Evolutionary conservation across 768 basidiomycete species (phyloP).

Genomic region (Podaxis sp.): DNA sequence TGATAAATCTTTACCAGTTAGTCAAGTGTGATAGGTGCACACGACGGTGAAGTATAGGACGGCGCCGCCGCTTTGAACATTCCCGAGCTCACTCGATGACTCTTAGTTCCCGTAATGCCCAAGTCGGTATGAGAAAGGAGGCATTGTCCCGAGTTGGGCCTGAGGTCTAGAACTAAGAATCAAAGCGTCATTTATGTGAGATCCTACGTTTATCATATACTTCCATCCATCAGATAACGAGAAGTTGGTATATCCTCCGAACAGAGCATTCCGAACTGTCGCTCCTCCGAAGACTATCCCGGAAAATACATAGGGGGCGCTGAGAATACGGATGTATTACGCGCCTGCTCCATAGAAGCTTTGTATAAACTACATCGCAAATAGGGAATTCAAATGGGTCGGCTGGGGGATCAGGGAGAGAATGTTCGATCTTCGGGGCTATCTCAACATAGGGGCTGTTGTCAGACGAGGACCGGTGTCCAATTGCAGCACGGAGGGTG

Average conservation of each 20-base stretch:
- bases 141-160: background rate
- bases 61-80: no score
- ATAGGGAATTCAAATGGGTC: slow-evolving; percentile 1
- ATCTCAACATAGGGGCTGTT: background rate
- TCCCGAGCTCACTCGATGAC: no score
- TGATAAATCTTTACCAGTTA: no score
- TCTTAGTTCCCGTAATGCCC: no score
- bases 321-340: no score
- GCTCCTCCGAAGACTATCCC: slow-evolving; percentile 20
- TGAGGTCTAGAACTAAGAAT: no score
- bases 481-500: background rate
- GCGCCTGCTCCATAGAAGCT: no score
- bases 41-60: no score
- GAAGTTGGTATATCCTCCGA: slow-evolving; percentile 16
- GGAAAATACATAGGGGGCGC: slow-evolving; percentile 4
- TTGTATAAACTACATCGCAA: no score
- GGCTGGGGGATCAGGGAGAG: background rate
- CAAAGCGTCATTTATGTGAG: background rate
- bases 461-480: background rate
- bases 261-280: background rate
- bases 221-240: slow-evolving; percentile 16
- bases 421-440: background rate
- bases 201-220: slow-evolving; percentile 15
- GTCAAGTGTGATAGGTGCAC: no score
- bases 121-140: slow-evolving; percentile 31